phyloP scores from a whole-genome alignment of 179 eudicot genomes.

The Vitellaria paradoxa region DNA sequence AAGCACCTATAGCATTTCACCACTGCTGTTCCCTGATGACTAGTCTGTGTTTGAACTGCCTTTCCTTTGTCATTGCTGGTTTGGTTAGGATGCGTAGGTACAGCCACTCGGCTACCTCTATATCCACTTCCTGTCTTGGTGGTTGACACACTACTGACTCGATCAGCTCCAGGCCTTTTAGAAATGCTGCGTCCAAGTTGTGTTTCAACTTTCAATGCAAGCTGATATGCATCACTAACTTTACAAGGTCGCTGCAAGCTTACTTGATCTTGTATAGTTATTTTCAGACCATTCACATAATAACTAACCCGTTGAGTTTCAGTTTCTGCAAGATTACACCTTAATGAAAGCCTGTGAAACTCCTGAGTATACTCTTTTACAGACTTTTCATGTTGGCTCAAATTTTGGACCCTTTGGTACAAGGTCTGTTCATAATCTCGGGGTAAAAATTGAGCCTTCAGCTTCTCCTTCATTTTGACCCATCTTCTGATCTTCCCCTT shows the following conservation, averaged over 20 bases:
- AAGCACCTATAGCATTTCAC: not conserved
- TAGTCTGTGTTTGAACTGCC: not conserved
- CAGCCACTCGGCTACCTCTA: not conserved
- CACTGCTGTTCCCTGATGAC: not conserved
- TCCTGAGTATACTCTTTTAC: constrained; percentile 8
- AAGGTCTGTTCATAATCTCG: not conserved
- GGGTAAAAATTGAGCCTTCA: not conserved
- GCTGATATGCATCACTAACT: constrained; percentile 12
- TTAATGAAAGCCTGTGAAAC: too few relatives aligned
- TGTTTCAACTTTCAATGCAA: constrained; percentile 4
- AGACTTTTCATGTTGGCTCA: not conserved
- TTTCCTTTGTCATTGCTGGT: not conserved
- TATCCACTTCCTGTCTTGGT: not conserved
- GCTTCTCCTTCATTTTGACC: too few relatives aligned
- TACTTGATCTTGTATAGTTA: not conserved
- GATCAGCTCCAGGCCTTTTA: not conserved
- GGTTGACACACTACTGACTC: not conserved
- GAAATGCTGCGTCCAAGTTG: not conserved
- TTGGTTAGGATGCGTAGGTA: not conserved
- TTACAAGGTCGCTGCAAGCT: not conserved
- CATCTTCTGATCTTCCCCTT: constrained; percentile 10
- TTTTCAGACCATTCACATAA: not conserved
- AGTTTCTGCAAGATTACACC: not conserved
- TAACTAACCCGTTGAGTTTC: not conserved
- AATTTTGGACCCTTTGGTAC: not conserved